phyloP scores from a whole-genome alignment of 805 yeast genomes.

The Dipodascus albidus region DNA sequence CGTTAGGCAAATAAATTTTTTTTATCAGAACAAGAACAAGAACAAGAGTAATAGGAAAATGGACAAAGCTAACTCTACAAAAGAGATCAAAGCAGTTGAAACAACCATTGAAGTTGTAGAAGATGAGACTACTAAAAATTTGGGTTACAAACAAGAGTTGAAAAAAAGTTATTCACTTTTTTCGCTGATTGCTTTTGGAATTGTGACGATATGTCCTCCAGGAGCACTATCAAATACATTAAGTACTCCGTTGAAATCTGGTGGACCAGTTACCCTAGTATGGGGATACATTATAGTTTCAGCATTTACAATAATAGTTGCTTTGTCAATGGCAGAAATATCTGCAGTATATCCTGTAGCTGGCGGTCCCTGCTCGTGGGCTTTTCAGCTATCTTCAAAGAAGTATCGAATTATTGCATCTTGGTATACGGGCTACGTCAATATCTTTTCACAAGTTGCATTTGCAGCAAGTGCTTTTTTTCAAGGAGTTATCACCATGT shows the following conservation, averaged over 20 bases:
- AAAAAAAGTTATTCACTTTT: constrained; percentile 46
- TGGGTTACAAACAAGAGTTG: constrained; percentile 56
- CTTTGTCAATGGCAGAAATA: constrained; percentile 52
- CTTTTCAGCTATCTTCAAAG: constrained; percentile 26
- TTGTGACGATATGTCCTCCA: constrained; percentile 51
- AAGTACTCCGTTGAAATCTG: constrained; percentile 45
- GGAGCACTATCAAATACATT: constrained; percentile 58
- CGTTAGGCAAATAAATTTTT: too few species aligned
- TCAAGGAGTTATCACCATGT: not conserved
- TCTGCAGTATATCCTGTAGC: constrained; percentile 57
- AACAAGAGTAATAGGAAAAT: too few species aligned
- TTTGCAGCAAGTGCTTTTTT: constrained; percentile 2
- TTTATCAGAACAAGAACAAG: too few species aligned
- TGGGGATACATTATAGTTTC: constrained; percentile 49
- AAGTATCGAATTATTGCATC: constrained; percentile 12
- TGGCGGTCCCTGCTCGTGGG: constrained; percentile 62
- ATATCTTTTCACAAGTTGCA: constrained; percentile 1
- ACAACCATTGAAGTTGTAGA: too few species aligned
- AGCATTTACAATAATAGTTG: constrained; percentile 44
- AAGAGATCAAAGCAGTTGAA: not conserved
- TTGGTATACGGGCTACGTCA: constrained; percentile 10
- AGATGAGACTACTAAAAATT: not conserved
- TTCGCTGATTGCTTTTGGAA: constrained; percentile 39
- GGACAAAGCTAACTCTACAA: not conserved
- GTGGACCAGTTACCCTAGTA: constrained; percentile 52